Evolutionary conservation across 1,139 yeast species (phyloP).

Genomic region (Sugiyamaella xylanicola): DNA sequence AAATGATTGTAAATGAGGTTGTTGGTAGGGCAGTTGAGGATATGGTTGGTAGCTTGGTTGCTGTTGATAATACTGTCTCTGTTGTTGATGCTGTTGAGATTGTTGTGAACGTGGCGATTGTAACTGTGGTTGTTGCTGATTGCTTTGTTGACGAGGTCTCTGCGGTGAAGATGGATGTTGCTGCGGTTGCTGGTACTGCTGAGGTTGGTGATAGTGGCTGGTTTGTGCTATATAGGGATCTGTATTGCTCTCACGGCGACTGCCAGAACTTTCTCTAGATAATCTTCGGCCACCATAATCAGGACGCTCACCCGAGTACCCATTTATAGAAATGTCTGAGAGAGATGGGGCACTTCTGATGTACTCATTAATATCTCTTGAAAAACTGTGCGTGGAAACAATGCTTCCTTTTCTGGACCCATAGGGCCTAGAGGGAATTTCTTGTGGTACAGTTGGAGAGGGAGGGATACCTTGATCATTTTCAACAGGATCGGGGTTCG

Average conservation of each 20-base stretch:
- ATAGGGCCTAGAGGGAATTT: conserved; percentile 35
- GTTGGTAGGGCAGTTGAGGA: conserved; percentile 52
- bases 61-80: conserved; percentile 1
- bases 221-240: neutral
- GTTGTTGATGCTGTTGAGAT: conserved; percentile 7
- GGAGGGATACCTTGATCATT: conserved; percentile 11
- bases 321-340: conserved; percentile 9
- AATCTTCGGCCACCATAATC: neutral
- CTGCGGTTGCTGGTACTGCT: conserved; percentile 11
- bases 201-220: neutral
- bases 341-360: conserved; percentile 42
- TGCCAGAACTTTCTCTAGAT: conserved; percentile 11
- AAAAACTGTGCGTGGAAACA: conserved; percentile 46
- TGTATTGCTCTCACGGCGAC: conserved; percentile 9
- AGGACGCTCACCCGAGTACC: neutral
- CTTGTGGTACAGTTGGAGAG: conserved; percentile 25
- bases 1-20: conserved; percentile 48
- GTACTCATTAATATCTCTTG: conserved; percentile 49
- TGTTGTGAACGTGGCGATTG: conserved; percentile 5
- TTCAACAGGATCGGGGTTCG: too few species aligned
- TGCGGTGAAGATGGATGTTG: neutral
- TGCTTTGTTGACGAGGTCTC: neutral
- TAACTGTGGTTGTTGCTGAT: conserved; percentile 3
- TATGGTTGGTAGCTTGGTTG: neutral
- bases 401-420: conserved; percentile 39